A percentile compares a stretch with the other conserved stretches of the same genome.
Evolutionary conservation across 768 basidiomycete genomes (phyloP).

Genomic region (Suillus paluster): DNA sequence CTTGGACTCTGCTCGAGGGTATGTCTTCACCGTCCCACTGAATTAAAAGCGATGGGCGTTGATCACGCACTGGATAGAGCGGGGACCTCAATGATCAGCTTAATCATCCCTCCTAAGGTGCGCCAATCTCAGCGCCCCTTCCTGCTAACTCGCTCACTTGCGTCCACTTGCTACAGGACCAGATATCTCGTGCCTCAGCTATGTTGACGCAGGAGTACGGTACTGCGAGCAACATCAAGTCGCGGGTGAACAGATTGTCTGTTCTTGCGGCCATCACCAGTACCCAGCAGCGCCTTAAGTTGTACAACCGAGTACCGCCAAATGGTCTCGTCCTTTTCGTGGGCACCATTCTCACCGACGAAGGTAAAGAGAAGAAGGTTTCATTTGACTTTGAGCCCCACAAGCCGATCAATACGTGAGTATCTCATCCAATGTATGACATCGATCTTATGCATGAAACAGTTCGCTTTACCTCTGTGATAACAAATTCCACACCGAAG

Average conservation of each 20-base stretch:
- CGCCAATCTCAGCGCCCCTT: conserved; percentile 22
- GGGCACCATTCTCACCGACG: conserved; percentile 96
- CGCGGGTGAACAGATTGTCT: conserved; percentile 95
- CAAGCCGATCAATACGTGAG: conserved; percentile 98
- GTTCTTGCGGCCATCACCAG: conserved; percentile 98
- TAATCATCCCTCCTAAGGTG: conserved; percentile 95
- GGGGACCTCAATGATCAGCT: conserved; percentile 98
- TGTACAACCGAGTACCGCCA: conserved; percentile 95
- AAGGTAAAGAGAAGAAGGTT: conserved; percentile 99
- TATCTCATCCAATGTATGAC: conserved; percentile 12
- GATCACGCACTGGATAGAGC: conserved; percentile 55
- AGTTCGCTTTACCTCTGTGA: conserved; percentile 98
- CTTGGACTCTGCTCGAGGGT: conserved; percentile 79
- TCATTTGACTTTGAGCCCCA: conserved; percentile 99
- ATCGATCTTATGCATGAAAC: conserved; percentile 15
- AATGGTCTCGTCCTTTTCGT: conserved; percentile 98
- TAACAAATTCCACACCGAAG: conserved; percentile 99
- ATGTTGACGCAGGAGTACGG: conserved; percentile 99
- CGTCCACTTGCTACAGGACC: conserved; percentile 55
- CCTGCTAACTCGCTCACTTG: neutral
- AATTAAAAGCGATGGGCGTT: conserved; percentile 15
- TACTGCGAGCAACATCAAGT: conserved; percentile 99
- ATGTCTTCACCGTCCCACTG: conserved; percentile 9
- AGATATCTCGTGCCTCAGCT: conserved; percentile 91
- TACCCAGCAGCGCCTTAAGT: conserved; percentile 95